Percentiles rank a stretch among this genome's conserved stretches.
Evolutionary conservation across 805 yeast genomes (phyloP).

Genomic region (Starmerella geochares): DNA sequence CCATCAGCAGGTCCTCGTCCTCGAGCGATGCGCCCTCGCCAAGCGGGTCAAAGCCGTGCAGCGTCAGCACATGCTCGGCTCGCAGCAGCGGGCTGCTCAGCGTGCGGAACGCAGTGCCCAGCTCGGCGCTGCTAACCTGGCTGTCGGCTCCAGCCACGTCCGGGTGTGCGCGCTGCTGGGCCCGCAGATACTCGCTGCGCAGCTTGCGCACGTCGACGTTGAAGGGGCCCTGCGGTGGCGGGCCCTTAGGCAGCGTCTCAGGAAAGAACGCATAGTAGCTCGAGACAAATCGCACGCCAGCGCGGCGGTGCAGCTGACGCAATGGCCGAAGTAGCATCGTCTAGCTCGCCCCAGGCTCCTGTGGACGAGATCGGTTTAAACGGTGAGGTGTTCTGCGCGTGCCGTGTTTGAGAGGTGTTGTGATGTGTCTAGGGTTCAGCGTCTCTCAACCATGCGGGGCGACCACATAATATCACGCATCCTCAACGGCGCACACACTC

Average conservation of each 20-base stretch:
- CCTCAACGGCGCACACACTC: no score
- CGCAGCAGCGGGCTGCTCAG: constrained; percentile 60
- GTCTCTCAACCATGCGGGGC: neutral
- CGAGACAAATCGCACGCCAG: constrained; percentile 4
- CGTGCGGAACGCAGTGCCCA: constrained; percentile 71
- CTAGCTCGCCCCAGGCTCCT: neutral
- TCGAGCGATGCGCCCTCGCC: constrained; percentile 37
- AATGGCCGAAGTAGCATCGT: constrained; percentile 4
- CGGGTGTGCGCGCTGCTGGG: constrained; percentile 76
- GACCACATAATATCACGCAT: no score
- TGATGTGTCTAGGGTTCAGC: neutral
- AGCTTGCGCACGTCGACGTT: constrained; percentile 44
- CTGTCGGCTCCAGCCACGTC: constrained; percentile 41
- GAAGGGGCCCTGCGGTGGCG: constrained; percentile 56
- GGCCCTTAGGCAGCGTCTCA: constrained; percentile 53
- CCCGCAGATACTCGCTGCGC: constrained; percentile 60
- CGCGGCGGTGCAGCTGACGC: neutral
- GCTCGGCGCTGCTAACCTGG: constrained; percentile 24
- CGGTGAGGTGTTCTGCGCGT: no score
- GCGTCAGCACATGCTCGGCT: constrained; percentile 47
- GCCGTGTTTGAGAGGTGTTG: no score
- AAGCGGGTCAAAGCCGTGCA: constrained; percentile 46
- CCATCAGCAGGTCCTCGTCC: constrained; percentile 50
- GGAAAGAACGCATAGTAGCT: constrained; percentile 62
- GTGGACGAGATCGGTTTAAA: no score